Percentiles rank a stretch among this genome's conserved stretches.
Conservation (phyloP, 2,329 filamentous ascomycete genomes). For the Westerdykella ornata region DNA sequence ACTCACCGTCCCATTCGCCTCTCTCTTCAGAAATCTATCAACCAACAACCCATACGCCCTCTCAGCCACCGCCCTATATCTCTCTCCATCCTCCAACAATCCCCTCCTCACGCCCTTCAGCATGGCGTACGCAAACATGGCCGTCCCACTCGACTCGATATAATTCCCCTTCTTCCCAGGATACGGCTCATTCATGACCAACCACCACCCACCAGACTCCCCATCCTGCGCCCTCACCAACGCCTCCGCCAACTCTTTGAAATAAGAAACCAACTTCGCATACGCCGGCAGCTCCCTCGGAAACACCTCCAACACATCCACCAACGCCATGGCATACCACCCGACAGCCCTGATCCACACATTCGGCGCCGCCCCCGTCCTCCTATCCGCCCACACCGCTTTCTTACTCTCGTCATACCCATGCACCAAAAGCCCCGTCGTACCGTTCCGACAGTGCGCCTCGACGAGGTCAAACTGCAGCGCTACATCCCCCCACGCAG, state of each 20-base stretch:
- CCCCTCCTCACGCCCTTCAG: constrained; percentile 32
- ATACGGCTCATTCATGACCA: constrained; percentile 49
- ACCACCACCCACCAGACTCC: constrained; percentile 50
- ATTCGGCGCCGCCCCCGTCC: constrained; percentile 32
- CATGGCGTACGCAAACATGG: constrained; percentile 42
- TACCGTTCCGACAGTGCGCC: constrained; percentile 29
- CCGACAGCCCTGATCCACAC: constrained; percentile 36
- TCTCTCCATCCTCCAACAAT: constrained; percentile 18
- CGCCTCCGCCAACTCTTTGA: constrained; percentile 39
- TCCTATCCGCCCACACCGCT: constrained; percentile 32
- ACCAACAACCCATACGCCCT: constrained; percentile 44
- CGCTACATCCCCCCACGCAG: constrained; percentile 41
- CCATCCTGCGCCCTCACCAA: constrained; percentile 40
- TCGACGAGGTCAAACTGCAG: constrained; percentile 35
- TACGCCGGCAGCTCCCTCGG: constrained; percentile 36
- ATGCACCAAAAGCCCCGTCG: constrained; percentile 29
- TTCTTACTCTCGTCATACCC: constrained; percentile 33
- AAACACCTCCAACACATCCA: constrained; percentile 47
- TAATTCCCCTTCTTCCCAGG: constrained; percentile 48
- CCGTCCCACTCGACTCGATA: constrained; percentile 54
- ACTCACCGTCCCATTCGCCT: constrained; percentile 44
- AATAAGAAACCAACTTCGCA: constrained; percentile 36
- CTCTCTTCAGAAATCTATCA: constrained; percentile 42
- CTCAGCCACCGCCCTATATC: constrained; percentile 36
- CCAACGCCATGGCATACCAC: constrained; percentile 37